Base-by-base conservation (phyloP, 257 asterid species). In the Hygrophila difformis region DNA sequence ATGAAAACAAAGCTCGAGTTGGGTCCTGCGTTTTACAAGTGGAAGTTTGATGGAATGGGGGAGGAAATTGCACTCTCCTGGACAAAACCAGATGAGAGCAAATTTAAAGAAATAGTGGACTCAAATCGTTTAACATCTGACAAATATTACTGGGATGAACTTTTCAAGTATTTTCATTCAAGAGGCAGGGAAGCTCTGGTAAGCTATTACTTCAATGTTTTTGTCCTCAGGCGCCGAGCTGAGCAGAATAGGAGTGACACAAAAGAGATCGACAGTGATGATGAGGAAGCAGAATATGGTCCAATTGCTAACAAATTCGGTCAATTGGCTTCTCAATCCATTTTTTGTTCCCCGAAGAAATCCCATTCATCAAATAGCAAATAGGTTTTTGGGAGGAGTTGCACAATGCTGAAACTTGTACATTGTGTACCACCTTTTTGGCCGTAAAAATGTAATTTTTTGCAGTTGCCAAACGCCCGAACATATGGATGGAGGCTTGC, bases 321-420 rank as follows among this genome's bases (percentile, higher is more conserved):
- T 12, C 68, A 70, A 14, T 22, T 44, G 33, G 60, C 59, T 53
- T 60, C 62, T 48, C 60, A 57, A 14, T 77, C 96, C 15, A 79
- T 82, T 59, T 71, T 85, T 54, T 43, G 78, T 64, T 84, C 94
- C 18, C 86, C 93, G 1, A 82, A 75, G 64, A 89, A 79, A 61
- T 24, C 79, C 20, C 47, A 47, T 28, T n/a, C 13, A 8, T n/a
- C n/a, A n/a, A 61, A 45, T 57, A 34, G 47, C 48, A 39, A 44
- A 57, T 76, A 64, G 67, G 18, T 37, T 46, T 10, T 18, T 18
- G 18, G 41, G 60, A 21, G 9, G 49, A 42, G 37, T n/a, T n/a
- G n/a, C n/a, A n/a, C n/a, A n/a, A n/a, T n/a, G n/a, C n/a, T 13
- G 56, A 3, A 47, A 39, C 50, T 12, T 68, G 91, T 77, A 70